Conservation (phyloP, 2,329 filamentous ascomycete species). For the Escovopsis sp. region DNA sequence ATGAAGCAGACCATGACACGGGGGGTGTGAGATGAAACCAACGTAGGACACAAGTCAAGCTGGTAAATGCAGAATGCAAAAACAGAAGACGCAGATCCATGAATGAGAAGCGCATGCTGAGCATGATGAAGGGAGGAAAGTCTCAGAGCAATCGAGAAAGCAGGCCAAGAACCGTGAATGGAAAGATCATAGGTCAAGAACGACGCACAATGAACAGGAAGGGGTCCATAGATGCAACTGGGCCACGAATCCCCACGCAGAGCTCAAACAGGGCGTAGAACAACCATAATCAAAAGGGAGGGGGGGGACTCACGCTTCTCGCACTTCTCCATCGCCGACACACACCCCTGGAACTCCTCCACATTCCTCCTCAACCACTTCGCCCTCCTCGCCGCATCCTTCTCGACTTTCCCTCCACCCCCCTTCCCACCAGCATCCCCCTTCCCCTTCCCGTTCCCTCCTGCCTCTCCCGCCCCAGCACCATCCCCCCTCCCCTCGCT, state of each 20-base stretch:
- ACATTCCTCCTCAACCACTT: slow-evolving; percentile 51
- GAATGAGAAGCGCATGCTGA: no score
- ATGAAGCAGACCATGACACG: no score
- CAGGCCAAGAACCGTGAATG: no score
- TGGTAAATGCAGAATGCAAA: no score
- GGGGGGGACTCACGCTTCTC: slow-evolving; percentile 75
- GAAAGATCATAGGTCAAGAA: background rate
- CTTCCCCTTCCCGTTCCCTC: slow-evolving; percentile 27
- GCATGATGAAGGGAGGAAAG: no score
- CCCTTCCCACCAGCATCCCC: slow-evolving; percentile 45
- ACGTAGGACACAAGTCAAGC: background rate
- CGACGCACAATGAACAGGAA: background rate
- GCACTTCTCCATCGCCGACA: slow-evolving; percentile 65
- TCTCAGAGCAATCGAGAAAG: no score
- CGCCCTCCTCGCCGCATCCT: slow-evolving; percentile 51
- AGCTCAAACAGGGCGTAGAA: no score
- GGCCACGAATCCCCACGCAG: no score
- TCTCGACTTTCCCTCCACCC: slow-evolving; percentile 17
- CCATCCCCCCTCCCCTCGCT: slow-evolving; percentile 25
- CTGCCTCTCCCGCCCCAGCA: slow-evolving; percentile 47
- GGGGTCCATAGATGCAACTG: no score
- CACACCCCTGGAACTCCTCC: slow-evolving; percentile 63
- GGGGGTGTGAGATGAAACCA: no score
- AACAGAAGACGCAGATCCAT: no score
- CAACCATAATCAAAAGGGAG: background rate